Evolutionary conservation across 352 stramenopile genomes (phyloP), one percentile per base, ranked within the genome.

Genomic region (Phytophthora palmivora): DNA sequence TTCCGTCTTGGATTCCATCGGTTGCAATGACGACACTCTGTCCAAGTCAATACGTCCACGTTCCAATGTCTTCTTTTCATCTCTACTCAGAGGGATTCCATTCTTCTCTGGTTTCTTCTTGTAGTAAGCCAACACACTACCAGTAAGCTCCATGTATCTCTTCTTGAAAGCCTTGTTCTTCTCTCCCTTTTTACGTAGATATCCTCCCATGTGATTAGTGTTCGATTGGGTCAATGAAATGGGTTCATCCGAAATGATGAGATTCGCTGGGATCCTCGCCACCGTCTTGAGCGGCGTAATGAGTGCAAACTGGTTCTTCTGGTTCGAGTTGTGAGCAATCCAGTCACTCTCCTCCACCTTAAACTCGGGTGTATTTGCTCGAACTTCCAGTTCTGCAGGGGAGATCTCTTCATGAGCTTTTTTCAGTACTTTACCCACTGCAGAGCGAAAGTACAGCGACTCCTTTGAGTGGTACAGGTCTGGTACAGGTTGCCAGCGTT

Each of bases 311-410:
- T 92, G 81, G 63, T 94, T 96, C 60, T 78, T 81, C 43, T 74
- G 69, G 65, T 88, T 90, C 11, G 77, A 80, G 41, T 87, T 88
- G 63, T 96, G 87, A n/a, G 87, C 87, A 21, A 96, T 87, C 87
- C 87, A 96, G 65, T 96, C 87, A 55, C 83, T 72, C 57, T 94
- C 80, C 49, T 91, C 76, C 38, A 96, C 79, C 60, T 92, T 92
- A 67, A 92, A 96, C 58, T 96, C 85, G 15, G 87, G 87, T 18
- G 87, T 96, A 59, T 96, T 94, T n/a, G 87, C 87, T n/a, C 87
- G 76, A 36, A 96, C 81, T 68, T 96, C 87, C 16, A 96, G 68
- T 56, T 94, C 87, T 0, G 80, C 74, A 0, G 86, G 79, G n/a
- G 87, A 93, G 39, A 92, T 92, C 51, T 92, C 78, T 34, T 92